These are phyloP conservation scores for Tulasnella sp. DNA, from an alignment of 768 basidiomycete genomes.

Conservation along the genomic window DNA sequence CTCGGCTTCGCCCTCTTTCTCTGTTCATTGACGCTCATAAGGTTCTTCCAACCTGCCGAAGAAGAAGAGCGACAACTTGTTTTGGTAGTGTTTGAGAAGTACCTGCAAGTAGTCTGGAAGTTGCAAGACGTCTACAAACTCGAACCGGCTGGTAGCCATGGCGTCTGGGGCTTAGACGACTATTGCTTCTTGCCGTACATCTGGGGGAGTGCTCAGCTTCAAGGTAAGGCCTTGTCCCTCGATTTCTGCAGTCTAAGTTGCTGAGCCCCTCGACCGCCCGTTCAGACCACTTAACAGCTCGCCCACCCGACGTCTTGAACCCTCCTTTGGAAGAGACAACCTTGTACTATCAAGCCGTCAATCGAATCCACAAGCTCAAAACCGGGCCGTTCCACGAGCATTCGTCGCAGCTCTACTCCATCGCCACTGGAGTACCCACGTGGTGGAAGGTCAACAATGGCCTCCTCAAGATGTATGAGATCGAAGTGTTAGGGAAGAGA, in stretches of 20 bases:
- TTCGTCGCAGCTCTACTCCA: constrained; percentile 79
- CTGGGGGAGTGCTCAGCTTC: constrained; percentile 83
- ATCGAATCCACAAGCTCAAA: constrained; percentile 73
- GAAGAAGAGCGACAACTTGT: constrained; percentile 55
- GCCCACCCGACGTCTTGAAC: constrained; percentile 56
- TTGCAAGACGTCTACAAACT: constrained; percentile 84
- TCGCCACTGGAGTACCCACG: constrained; percentile 78
- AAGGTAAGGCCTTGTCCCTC: constrained; percentile 41
- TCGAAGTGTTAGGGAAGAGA: constrained; percentile 84
- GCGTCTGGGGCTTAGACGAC: constrained; percentile 96
- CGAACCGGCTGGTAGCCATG: constrained; percentile 95
- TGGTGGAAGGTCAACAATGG: constrained; percentile 90
- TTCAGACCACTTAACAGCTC: constrained; percentile 30
- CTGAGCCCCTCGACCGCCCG: not conserved
- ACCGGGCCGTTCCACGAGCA: constrained; percentile 86
- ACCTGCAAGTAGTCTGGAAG: constrained; percentile 72
- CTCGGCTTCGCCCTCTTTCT: constrained; percentile 78
- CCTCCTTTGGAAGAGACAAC: constrained; percentile 56
- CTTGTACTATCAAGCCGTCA: constrained; percentile 71
- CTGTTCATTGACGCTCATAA: constrained; percentile 57
- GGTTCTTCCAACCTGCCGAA: constrained; percentile 51
- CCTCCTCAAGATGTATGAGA: constrained; percentile 94
- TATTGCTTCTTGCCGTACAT: constrained; percentile 83
- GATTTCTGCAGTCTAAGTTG: not conserved
- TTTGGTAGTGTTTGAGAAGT: constrained; percentile 53